Base-by-base conservation (phyloP, 371 early-diverging fungal genomes). In the Circinella minor region DNA sequence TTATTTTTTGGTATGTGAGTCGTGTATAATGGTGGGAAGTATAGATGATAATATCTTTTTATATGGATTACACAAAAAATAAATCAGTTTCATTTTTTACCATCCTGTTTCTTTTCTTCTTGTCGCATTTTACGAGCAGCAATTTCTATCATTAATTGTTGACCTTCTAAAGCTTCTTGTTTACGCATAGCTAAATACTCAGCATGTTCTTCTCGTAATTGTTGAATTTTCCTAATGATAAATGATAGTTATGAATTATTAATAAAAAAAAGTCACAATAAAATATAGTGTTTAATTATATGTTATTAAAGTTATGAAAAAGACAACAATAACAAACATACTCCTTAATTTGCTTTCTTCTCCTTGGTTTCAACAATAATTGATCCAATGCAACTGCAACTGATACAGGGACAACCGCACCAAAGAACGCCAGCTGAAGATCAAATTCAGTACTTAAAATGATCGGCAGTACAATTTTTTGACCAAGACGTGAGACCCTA, bases 401-500 rank as follows among this genome's bases (percentile, higher is more conserved):
- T 17, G 84, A 77, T 48, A 92, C 72, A 1, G 98, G 98, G 8
- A 93, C 71, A 2, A 89, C 71, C 13, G 88, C 76, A 1, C 92
- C 92, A 70, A 85, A 87, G 55, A 93, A 79, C 4, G 92, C 91
- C 13, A 94, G 76, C 63, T 77, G 74, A 9, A 90, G 64, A 71
- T 96, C 93, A 47, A 92, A 88, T 27, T 89, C 86, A 5, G 91
- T 84, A 9, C 96, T 83, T 36, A 97, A 78, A 5, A 92, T 77
- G 49, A 97, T 84, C 8, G 98, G 98, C n/a, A 97, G 63, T 10
- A 85, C 81, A 49, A 96, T 77, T 68, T 86, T 89, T 78, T 97
- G 97, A 14, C 95, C 96, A 55, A 97, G 81, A 4, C 96, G 90
- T 61, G 88, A 86, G 36, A 94, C 84, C 70, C 94, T 93, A 55